Evolutionary conservation across 2,329 filamentous ascomycete genomes (phyloP).

Genomic region (Alternaria novae-zelandiae): DNA sequence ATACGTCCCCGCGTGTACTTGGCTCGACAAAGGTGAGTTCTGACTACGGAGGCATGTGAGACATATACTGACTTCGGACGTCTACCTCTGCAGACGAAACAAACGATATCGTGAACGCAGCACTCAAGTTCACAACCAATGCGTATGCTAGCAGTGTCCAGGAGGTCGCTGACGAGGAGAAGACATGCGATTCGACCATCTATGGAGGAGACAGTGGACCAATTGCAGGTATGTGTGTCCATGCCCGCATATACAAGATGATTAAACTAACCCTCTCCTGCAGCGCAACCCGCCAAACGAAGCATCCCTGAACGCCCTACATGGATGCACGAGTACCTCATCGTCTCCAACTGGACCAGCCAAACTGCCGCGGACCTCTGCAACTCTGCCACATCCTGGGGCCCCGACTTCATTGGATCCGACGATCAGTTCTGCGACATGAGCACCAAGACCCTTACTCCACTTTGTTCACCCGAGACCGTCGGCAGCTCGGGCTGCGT

Average conservation of each 20-base stretch:
- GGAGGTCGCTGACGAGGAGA: conserved; percentile 1
- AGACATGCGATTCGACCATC: conserved; percentile 3
- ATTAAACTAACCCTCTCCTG: no score
- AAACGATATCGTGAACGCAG: conserved; percentile 6
- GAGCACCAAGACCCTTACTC: neutral
- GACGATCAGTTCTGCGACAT: neutral
- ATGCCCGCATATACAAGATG: no score
- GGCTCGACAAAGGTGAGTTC: conserved; percentile 8
- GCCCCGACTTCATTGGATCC: neutral
- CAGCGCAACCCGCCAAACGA: neutral
- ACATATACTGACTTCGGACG: no score
- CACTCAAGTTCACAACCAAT: conserved; percentile 10
- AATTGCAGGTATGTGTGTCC: neutral
- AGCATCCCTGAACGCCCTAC: neutral
- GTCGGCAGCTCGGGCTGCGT: neutral
- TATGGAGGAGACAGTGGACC: conserved; percentile 5
- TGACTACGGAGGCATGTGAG: no score
- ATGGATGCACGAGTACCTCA: neutral
- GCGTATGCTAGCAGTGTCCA: conserved; percentile 12
- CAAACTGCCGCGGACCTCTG: neutral
- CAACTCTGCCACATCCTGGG: neutral
- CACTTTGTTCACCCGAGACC: neutral
- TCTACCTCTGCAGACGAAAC: conserved; percentile 8
- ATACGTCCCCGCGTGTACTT: conserved; percentile 17
- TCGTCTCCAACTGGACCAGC: neutral